Evolutionary conservation across 345 rosid genomes (phyloP).

Genomic region (Lenwebbia sp.): DNA sequence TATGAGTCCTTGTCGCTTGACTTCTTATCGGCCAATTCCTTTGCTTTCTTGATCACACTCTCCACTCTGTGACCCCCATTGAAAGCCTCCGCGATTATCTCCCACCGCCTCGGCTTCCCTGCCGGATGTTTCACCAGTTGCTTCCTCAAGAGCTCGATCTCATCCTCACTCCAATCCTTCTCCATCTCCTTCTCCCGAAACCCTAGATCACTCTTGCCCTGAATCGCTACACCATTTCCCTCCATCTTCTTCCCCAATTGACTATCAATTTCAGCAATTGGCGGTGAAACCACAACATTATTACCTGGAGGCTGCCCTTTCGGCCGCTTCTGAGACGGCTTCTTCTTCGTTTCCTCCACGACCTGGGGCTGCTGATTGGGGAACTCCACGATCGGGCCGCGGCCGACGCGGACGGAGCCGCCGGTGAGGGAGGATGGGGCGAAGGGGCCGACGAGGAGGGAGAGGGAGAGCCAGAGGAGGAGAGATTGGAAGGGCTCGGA

Average conservation of each 20-base stretch:
- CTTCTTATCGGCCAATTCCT: slow-evolving; percentile 69
- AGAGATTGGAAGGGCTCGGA: slow-evolving; percentile 58
- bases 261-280: slow-evolving; percentile 3
- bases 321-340: slow-evolving; percentile 31
- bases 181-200: slow-evolving; percentile 13
- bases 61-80: slow-evolving; percentile 56
- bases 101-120: slow-evolving; percentile 87
- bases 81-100: slow-evolving; percentile 57
- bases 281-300: not conserved
- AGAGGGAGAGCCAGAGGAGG: slow-evolving; percentile 59
- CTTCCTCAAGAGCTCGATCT: slow-evolving; percentile 62
- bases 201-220: slow-evolving; percentile 4
- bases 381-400: slow-evolving; percentile 48
- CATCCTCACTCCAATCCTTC: slow-evolving; percentile 70
- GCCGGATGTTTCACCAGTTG: slow-evolving; percentile 72
- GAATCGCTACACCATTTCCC: not conserved
- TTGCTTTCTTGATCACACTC: slow-evolving; percentile 73
- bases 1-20: slow-evolving; percentile 54
- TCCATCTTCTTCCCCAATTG: slow-evolving; percentile 6
- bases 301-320: slow-evolving; percentile 28
- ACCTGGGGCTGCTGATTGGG: slow-evolving; percentile 27
- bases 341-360: slow-evolving; percentile 34
- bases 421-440: slow-evolving; percentile 69
- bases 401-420: slow-evolving; percentile 70
- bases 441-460: slow-evolving; percentile 61